Conservation (phyloP, 1,284 basidiomycete genomes). For the Leucoagaricus sp. region DNA sequence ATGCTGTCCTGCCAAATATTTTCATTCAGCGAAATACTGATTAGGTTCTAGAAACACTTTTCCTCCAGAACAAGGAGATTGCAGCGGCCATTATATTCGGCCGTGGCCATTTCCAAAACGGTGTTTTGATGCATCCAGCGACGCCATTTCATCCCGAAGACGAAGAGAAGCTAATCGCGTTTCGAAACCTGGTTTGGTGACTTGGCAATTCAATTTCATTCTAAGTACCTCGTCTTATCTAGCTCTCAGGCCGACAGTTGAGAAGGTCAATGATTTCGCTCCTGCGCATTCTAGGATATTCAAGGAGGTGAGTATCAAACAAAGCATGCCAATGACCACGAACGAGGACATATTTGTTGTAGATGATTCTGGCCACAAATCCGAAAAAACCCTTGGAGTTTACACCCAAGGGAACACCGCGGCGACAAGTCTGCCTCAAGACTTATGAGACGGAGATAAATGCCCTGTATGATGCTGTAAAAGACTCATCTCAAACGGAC, state of each 20-base stretch:
- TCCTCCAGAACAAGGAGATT: neutral
- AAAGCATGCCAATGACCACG: neutral
- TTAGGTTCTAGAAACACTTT: neutral
- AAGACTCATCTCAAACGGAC: slow-evolving; percentile 1
- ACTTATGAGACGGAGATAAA: slow-evolving; percentile 11
- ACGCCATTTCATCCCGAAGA: neutral
- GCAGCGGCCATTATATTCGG: slow-evolving; percentile 11
- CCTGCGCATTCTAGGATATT: slow-evolving; percentile 10
- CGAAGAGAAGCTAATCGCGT: neutral
- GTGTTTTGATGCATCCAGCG: slow-evolving; percentile 8
- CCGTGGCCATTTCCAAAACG: slow-evolving; percentile 10
- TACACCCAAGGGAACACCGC: slow-evolving; percentile 2
- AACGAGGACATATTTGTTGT: neutral
- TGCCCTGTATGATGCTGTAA: neutral
- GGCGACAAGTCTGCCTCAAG: neutral
- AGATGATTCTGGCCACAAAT: neutral
- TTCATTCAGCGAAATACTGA: neutral
- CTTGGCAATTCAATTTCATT: neutral
- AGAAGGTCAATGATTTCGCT: slow-evolving; percentile 9
- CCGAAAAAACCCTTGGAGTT: neutral
- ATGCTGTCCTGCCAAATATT: neutral
- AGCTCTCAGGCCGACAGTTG: slow-evolving; percentile 6
- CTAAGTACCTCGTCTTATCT: too few relatives aligned
- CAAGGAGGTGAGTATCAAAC: slow-evolving; percentile 3
- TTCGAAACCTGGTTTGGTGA: neutral